Base-by-base conservation (phyloP, 2,329 filamentous ascomycete species). In the Stagonosporopsis cucurbitacearum region DNA sequence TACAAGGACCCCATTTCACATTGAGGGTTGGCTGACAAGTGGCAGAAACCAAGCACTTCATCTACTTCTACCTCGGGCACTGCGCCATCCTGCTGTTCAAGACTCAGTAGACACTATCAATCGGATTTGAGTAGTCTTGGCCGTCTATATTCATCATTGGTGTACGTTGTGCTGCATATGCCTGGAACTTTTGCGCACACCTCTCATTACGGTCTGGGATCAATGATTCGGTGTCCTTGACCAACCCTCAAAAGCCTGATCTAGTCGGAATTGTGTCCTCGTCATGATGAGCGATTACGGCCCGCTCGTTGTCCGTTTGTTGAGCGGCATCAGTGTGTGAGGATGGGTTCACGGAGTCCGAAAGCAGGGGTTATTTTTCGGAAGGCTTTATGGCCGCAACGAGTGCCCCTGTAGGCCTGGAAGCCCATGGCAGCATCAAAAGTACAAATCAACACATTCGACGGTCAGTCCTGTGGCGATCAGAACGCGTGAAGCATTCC, bases 61-160 rank as follows among this genome's bases (percentile, higher is more conserved):
- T 99, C 77, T 99, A 99, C 82, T 99, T 99, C 82, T 99, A 99
- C 82, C 89, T 99, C 57, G 95, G 95, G 50, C 95, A 98, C 83
- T 97, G 92, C 78, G 95, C 95, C 57, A 98, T 99, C 75, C 85
- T 99, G 53, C 88, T 99, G 49, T 99, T 98, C 87, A 99, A 99
- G 85, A 99, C 95, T 36, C 94, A 97, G 86, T 98, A 75, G 64
- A 60, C 50, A 49, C 17, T 23, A 52, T 45, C 43, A 40, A 51
- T 20, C 50, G 58, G 56, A 55, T 32, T 33, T 20, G 37, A 41
- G 44, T 33, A 42, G 42, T 48, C 41, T 54, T 22, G 28, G 30
- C 35, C 32, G 37, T 50, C 39, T 54, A 39, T 49, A 35, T 46
- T 47, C 47, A 28, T 40, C 33, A 8, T 53, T 52, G 35, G 19